Evolutionary conservation across 805 yeast genomes (phyloP), one percentile per base, ranked within the genome.

Genomic region (Saccharomycopsis vini): DNA sequence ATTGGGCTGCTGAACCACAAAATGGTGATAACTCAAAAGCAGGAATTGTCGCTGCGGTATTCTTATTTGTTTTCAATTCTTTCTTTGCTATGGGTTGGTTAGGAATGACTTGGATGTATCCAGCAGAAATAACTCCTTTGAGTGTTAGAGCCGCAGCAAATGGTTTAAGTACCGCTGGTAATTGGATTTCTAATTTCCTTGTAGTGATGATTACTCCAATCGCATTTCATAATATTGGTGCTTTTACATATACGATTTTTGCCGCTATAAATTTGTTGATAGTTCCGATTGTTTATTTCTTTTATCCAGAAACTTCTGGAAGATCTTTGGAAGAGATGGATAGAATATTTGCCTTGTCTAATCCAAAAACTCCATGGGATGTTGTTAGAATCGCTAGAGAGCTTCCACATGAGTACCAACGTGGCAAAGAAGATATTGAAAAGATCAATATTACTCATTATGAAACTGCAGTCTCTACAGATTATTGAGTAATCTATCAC

Each of bases 291-390:
- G 75, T 76, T 50, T 78, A 64, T 69, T 71, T 79, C 63, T 73
- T 71, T 59, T 81, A 79, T 60, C 90, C 89, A 23, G 90, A 82
- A 64, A 81, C 88, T 36, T 77, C 82, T 29, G 86, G 87, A 38
- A 72, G 86, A 59, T 70, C 82, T 26, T 69, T 82, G 61, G 89
- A 81, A 60, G 86, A 79, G 56, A 74, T 81, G 60, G 88, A 81
- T 58, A 77, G 77, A 56, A 77, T 81, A 44, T 47, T 47, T 36
- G 49, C 39, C 54, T 56, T 51, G 57, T 55, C 54, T 40, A 58
- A 66, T 43, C 61, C 64, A 2, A 47, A 55, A 58, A 62, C 59
- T 38, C 72, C 72, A 3, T 67, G 71, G 71, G 60, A 62, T 28
- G 69, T 67, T 23, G 71, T 67, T 7, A 44, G 46, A 3, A 63